Base-by-base conservation (phyloP, 1,284 basidiomycete species). In the Cryptococcus wingfieldii region DNA sequence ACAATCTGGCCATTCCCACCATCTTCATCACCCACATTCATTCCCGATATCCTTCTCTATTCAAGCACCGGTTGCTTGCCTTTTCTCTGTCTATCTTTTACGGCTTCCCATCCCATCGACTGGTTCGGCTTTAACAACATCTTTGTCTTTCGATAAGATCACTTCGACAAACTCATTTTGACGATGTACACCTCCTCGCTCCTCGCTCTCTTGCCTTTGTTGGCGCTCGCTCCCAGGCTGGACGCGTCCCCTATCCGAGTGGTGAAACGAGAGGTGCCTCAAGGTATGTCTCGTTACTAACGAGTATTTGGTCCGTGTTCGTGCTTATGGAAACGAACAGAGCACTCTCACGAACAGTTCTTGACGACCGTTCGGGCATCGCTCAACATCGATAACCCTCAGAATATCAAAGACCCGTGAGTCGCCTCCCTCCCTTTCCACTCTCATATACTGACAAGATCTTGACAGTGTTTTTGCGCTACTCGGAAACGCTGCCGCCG, bases 261-360 rank as follows among this genome's bases (percentile, higher is more conserved):
- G 31, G 72, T 82, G 48, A 75, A 79, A 58, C 83, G 84, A 63
- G 84, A 86, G 71, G 85, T 86, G 42, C 84, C 85, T 44, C 85
- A 86, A 79, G 84, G 84, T 84, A 63, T 31, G 61, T 64, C 28
- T 23, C 23, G 3, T 23, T 16, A 38, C 13, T 56, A 50, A 37
- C 8, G n/a, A 27, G 16, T 4, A 23, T 14, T 38, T 18, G 38
- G 23, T 19, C 27, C 2, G 16, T 23, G 23, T 23, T 23, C 3
- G 14, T 44, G 19, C 18, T 25, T 10, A 44, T 16, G 4, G 6
- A 12, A 19, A 12, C 18, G 16, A 1, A n/a, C 61, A 84, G 84
- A 86, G 72, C 84, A 86, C 75, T 84, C 84, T 28, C 85, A 86
- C 68, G 80, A 85, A 62, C 71, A 76, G 49, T 80, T 84, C 72